Percentiles rank a stretch among this genome's conserved stretches.
phyloP scores from a whole-genome alignment of 345 rosid species.

The Lenwebbia sp. region DNA sequence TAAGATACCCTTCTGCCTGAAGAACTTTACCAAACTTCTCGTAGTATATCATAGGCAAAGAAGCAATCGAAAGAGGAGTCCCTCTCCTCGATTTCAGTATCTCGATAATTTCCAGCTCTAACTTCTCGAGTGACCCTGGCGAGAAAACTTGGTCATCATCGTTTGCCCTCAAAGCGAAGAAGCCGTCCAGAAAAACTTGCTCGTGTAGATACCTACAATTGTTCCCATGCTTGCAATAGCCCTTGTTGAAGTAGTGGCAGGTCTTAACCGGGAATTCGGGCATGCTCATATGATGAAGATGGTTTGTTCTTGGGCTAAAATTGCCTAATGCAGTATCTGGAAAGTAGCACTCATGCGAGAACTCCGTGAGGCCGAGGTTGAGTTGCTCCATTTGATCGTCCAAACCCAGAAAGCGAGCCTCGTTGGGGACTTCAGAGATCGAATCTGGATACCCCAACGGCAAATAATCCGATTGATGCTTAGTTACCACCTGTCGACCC shows the following conservation, averaged over 20 bases:
- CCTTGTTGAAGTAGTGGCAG: constrained; percentile 57
- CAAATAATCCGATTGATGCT: constrained; percentile 11
- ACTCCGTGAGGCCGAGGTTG: constrained; percentile 13
- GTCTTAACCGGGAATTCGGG: constrained; percentile 30
- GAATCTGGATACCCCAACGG: neutral
- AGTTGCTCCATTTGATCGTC: constrained; percentile 32
- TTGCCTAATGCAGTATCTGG: constrained; percentile 17
- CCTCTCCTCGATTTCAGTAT: constrained; percentile 49
- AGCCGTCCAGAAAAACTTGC: constrained; percentile 17
- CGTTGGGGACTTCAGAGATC: constrained; percentile 14
- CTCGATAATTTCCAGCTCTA: constrained; percentile 43
- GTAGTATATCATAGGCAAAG: constrained; percentile 51
- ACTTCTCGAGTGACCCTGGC: constrained; percentile 29
- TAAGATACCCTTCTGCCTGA: constrained; percentile 62
- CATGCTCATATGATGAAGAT: constrained; percentile 6
- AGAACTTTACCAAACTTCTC: constrained; percentile 53
- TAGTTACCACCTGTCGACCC: constrained; percentile 2
- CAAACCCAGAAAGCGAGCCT: constrained; percentile 23
- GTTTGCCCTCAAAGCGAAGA: constrained; percentile 10
- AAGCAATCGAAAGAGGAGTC: constrained; percentile 55
- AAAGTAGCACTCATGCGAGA: constrained; percentile 17
- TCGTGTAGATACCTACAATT: constrained; percentile 51
- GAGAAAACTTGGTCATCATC: constrained; percentile 28
- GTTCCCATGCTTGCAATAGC: constrained; percentile 55
- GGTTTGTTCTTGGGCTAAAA: constrained; percentile 12